Evolutionary conservation across 306 rosid genomes (phyloP).

Genomic region (Mucuna pruriens): DNA sequence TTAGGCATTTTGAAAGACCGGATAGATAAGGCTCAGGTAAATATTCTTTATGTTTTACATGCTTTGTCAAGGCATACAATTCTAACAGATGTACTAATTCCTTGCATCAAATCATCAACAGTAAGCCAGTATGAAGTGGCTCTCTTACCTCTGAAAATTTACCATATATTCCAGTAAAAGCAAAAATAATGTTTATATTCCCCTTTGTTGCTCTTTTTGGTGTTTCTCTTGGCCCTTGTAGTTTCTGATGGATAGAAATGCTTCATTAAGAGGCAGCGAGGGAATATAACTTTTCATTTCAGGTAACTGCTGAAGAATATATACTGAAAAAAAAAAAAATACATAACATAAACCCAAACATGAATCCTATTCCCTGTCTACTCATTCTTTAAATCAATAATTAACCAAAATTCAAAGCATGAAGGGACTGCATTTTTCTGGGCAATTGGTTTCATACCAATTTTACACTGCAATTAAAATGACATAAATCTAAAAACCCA

Average conservation of each 20-base stretch:
- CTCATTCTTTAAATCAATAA: conserved; percentile 36
- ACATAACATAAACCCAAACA: conserved; percentile 31
- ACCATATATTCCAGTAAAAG: conserved; percentile 11
- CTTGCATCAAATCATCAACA: conserved; percentile 33
- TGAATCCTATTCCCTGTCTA: conserved; percentile 22
- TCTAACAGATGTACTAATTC: conserved; percentile 32
- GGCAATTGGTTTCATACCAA: conserved; percentile 15
- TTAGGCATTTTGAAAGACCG: not conserved
- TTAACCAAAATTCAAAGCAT: conserved; percentile 10
- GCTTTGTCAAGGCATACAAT: conserved; percentile 31
- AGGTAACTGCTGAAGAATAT: conserved; percentile 31
- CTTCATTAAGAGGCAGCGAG: conserved; percentile 36
- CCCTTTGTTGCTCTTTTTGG: conserved; percentile 32
- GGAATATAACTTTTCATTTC: conserved; percentile 33
- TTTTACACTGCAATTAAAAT: conserved; percentile 23
- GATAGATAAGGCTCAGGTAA: not conserved
- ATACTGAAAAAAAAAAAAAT: conserved; percentile 12
- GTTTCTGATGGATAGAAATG: conserved; percentile 32
- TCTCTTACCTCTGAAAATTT: conserved; percentile 1
- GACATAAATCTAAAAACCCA: conserved; percentile 33
- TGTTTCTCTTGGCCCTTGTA: conserved; percentile 14
- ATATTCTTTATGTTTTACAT: conserved; percentile 26
- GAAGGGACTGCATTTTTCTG: conserved; percentile 29
- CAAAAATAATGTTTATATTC: conserved; percentile 34
- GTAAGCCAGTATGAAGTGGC: not conserved